Conservation (phyloP, 108 stramenopile species). For the Nannochloropsis oceanica region DNA sequence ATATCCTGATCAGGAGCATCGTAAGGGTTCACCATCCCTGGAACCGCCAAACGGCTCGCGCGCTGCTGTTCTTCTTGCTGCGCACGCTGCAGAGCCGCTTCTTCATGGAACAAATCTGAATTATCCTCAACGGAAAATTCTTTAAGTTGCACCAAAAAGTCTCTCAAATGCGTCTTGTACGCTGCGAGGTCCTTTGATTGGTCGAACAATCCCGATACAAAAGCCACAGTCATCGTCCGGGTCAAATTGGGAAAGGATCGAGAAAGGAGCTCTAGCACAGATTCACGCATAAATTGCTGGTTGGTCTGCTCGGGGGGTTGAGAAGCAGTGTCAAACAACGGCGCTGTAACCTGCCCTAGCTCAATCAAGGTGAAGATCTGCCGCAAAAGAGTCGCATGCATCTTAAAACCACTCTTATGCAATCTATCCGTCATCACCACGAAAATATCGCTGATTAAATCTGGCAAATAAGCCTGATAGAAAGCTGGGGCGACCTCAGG, state of each 20-base stretch:
- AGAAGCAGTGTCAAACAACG: conserved; percentile 64
- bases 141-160: conserved; percentile 93
- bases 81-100: conserved; percentile 53
- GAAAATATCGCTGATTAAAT: conserved; percentile 90
- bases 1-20: conserved; percentile 51
- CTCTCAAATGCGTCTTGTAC: conserved; percentile 93
- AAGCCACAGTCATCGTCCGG: conserved; percentile 62
- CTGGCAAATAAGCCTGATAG: conserved; percentile 81
- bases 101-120: conserved; percentile 77
- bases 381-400: conserved; percentile 91
- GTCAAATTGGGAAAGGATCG: conserved; percentile 88
- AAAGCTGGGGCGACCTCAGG: conserved; percentile 78
- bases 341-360: conserved; percentile 79
- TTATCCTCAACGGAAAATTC: conserved; percentile 95
- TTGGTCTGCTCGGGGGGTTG: conserved; percentile 63
- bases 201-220: conserved; percentile 95
- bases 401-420: conserved; percentile 94
- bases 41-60: conserved; percentile 73
- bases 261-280: conserved; percentile 71
- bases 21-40: conserved; percentile 87
- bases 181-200: conserved; percentile 78
- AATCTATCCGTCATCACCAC: conserved; percentile 95
- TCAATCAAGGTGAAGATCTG: conserved; percentile 89
- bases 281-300: conserved; percentile 67
- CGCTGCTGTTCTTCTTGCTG: conserved; percentile 49